Base-by-base conservation (phyloP, 2,329 filamentous ascomycete species). In the Colletotrichum caudatum region DNA sequence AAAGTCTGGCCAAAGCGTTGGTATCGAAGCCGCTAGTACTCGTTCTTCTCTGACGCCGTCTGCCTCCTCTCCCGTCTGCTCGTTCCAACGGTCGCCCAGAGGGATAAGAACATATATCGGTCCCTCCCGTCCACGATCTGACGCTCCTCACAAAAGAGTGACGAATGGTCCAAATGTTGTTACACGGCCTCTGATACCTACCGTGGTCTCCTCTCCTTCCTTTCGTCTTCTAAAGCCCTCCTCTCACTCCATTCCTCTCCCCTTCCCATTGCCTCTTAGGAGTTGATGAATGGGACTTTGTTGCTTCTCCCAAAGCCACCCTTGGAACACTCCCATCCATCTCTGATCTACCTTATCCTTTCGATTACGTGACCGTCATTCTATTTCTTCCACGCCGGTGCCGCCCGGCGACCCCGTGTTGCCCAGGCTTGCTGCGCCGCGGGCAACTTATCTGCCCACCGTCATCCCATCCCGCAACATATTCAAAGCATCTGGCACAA, bases 101-200 rank as follows among this genome's bases (percentile, higher is more conserved):
- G 53, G 53, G 59, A 41, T 50, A 61, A 60, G 59, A 54, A 71
- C 65, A 69, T 69, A 71, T 71, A 64, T 71, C 65, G 65, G 39
- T 44, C 54, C 59, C 59, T 33, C n/a, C 46, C 65, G 54, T 64
- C 65, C 69, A 54, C 59, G 26, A 48, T 48, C 59, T 64, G 59
- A 33, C 60, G n/a, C 48, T 53, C 57, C 48, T 53, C 57, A 41
- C 39, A 69, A 14, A 60, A 53, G 53, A 44, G 37, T 16, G 48
- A 59, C 29, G 50, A 41, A 54, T 53, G 48, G 29, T 53, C 41
- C 39, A 44, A 39, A 12, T 59, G 39, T 53, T 64, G 65, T 60
- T 71, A 53, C 41, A 69, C 46, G 69, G 64, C 59, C 69, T 59
- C 53, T 59, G 48, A 71, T 51, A 29, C 50, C 58, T 51, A 29